A percentile compares a stretch with the other conserved stretches of the same genome.
Evolutionary conservation across 1,284 basidiomycete species (phyloP).

Genomic region (Coriolopsis trogii): DNA sequence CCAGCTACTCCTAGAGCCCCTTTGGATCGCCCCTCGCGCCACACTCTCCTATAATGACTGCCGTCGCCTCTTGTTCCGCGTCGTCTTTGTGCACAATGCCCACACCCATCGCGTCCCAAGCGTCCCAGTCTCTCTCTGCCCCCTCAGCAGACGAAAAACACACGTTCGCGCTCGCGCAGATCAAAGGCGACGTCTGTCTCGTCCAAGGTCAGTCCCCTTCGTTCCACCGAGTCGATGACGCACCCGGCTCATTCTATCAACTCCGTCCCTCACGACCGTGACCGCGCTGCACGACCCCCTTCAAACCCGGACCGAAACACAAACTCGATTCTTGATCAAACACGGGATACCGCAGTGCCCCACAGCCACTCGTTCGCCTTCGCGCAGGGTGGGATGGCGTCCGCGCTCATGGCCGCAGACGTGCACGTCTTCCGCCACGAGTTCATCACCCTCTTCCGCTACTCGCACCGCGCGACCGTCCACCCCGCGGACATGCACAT

Average conservation of each 20-base stretch:
- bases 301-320: too few species aligned
- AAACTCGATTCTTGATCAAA: too few species aligned
- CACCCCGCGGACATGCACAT: constrained; percentile 52
- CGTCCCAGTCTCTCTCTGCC: constrained; percentile 4
- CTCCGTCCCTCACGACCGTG: too few species aligned
- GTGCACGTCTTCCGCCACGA: constrained; percentile 42
- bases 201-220: constrained; percentile 37
- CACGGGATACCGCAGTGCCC: too few species aligned
- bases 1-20: not conserved
- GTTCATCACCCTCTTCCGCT: constrained; percentile 46
- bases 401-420: constrained; percentile 38
- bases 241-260: not conserved
- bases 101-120: not conserved
- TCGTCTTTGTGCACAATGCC: constrained; percentile 20
- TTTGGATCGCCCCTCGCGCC: not conserved
- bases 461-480: constrained; percentile 38
- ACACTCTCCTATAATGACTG: constrained; percentile 16
- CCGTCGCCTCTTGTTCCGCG: constrained; percentile 17
- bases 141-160: constrained; percentile 9
- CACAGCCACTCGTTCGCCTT: too few species aligned
- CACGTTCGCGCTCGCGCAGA: constrained; percentile 39
- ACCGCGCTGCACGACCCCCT: too few species aligned
- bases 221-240: constrained; percentile 1
- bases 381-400: constrained; percentile 27
- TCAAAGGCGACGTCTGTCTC: constrained; percentile 38